Base-by-base conservation (phyloP, 2,329 filamentous ascomycete genomes). In the Xylariaceae sp. region DNA sequence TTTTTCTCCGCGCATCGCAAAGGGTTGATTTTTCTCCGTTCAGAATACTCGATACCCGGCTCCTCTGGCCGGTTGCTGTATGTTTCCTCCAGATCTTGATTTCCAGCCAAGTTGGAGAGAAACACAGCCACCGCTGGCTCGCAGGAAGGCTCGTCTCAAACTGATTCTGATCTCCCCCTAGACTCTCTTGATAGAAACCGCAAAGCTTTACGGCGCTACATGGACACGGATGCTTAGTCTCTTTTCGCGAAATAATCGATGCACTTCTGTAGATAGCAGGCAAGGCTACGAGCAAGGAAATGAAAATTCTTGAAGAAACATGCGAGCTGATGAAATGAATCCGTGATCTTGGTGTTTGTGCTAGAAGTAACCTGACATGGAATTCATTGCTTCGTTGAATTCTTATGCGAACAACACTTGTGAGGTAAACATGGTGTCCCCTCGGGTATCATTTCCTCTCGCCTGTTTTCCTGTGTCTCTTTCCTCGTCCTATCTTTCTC, bases 181-280 rank as follows among this genome's bases (percentile, higher is more conserved):
- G 40, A 36, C 12, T 36, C 12, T 14, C 54, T 57, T 44, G 47
- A 53, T 51, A 52, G 56, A 56, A 40, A 48, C 45, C 44, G 47
- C 47, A 39, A 42, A 50, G 54, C 53, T 56, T 50, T 53, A 52
- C 55, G 47, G 51, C 49, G 54, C 41, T 46, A 49, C 40, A 53
- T 41, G 41, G 19, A 42, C 31, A 42, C 38, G 44, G 51, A 49
- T 27, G 22, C 22, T 27, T 27, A 7, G 7, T 4, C 7, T 7
- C 7, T 7, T 27, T 27, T 27, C 22, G 22, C 22, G 22, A 27
- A 27, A 27, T 7, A 27, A 27, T 27, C 22, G 22, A 27, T 27
- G 22, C 22, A 27, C 22, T 59, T 54, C 57, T 61, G 61, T 64
- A 64, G 57, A 62, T 63, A 64, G 46, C 58, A 58, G 48, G 47